Evolutionary conservation across 257 asterid species (phyloP).

Genomic region (Solanum sitiens): DNA sequence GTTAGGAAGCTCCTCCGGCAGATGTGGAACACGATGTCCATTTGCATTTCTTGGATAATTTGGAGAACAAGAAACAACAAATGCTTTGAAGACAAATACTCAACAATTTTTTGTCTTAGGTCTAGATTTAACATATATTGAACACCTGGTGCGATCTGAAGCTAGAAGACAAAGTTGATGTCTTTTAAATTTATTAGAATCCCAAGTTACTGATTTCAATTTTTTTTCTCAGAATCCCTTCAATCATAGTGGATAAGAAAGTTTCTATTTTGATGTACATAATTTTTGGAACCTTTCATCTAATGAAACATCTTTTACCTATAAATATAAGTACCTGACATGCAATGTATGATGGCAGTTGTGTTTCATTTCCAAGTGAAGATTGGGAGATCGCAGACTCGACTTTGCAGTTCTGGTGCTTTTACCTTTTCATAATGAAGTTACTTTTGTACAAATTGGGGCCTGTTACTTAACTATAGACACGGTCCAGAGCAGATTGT

Average conservation of each 20-base stretch:
- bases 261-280: background rate
- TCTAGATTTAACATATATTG: background rate
- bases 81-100: background rate
- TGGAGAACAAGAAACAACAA: background rate
- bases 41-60: background rate
- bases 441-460: background rate
- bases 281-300: background rate
- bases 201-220: background rate
- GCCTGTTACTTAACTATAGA: background rate
- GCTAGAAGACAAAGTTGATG: background rate
- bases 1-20: background rate
- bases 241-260: background rate
- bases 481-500: background rate
- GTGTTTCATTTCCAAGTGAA: constrained; percentile 68
- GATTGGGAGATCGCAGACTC: constrained; percentile 91
- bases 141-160: background rate
- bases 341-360: constrained; percentile 38
- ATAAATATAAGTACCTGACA: background rate
- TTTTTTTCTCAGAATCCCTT: background rate
- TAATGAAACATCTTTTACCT: background rate
- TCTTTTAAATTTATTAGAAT: background rate
- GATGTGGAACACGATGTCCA: background rate
- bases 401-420: constrained; percentile 82
- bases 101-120: background rate
- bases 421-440: background rate